A percentile compares a stretch with the other conserved stretches of the same genome.
These are phyloP conservation scores for Aquanectria penicillioides DNA, from an alignment of 2,329 filamentous ascomycete genomes.

Conservation along the genomic window DNA sequence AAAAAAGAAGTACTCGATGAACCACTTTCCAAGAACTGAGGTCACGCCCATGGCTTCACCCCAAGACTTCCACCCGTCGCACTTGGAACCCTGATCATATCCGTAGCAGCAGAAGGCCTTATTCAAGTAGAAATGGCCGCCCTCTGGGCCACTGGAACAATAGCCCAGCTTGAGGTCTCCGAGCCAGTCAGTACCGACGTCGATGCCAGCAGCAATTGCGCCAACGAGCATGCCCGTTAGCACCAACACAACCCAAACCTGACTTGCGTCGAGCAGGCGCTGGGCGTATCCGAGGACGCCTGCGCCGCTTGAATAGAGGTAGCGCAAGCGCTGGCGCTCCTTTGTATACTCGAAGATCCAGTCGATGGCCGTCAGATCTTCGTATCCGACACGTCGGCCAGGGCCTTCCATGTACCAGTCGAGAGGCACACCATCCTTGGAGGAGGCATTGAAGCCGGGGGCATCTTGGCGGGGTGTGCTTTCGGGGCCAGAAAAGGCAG, in stretches of 20 bases:
- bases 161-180: slow-evolving; percentile 92
- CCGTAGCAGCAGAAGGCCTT: slow-evolving; percentile 94
- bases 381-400: slow-evolving; percentile 90
- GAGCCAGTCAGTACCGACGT: slow-evolving; percentile 92
- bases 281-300: slow-evolving; percentile 79
- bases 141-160: slow-evolving; percentile 78
- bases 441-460: slow-evolving; percentile 29
- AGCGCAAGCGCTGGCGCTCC: slow-evolving; percentile 87
- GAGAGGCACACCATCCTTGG: slow-evolving; percentile 60
- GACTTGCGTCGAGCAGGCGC: slow-evolving; percentile 82
- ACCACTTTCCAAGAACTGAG: slow-evolving; percentile 76
- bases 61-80: slow-evolving; percentile 90
- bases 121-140: slow-evolving; percentile 90
- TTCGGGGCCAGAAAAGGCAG: slow-evolving; percentile 26
- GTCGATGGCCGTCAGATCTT: slow-evolving; percentile 96
- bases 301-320: slow-evolving; percentile 73
- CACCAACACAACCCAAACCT: slow-evolving; percentile 91
- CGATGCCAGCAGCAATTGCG: slow-evolving; percentile 85
- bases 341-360: slow-evolving; percentile 99
- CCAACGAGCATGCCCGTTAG: slow-evolving; percentile 87
- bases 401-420: slow-evolving; percentile 95
- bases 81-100: slow-evolving; percentile 84
- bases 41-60: slow-evolving; percentile 75
- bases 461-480: slow-evolving; percentile 25
- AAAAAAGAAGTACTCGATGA: slow-evolving; percentile 89